A percentile compares a stretch with the other conserved stretches of the same genome.
Evolutionary conservation across 495 filamentous ascomycete genomes (phyloP).

Genomic region (Friedmanniomyces endolithicus): DNA sequence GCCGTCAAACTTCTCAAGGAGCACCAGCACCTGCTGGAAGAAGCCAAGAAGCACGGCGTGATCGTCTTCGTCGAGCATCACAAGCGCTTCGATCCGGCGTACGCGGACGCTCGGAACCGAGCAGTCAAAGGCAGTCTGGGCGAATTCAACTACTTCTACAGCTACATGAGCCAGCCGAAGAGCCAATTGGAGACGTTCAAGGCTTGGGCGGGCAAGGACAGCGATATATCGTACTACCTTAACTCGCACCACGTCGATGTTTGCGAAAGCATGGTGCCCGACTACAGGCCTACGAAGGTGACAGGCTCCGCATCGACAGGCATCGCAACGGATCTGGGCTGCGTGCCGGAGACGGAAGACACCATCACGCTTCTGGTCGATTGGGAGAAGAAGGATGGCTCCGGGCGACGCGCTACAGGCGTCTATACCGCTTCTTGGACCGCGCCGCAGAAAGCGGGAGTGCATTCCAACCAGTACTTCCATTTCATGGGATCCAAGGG

Average conservation of each 20-base stretch:
- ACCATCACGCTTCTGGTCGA: slow-evolving; percentile 83
- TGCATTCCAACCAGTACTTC: slow-evolving; percentile 93
- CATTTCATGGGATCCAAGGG: slow-evolving; percentile 76
- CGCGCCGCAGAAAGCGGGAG: slow-evolving; percentile 78
- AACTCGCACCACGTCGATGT: slow-evolving; percentile 92
- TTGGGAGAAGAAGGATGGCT: slow-evolving; percentile 63
- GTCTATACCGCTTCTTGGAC: slow-evolving; percentile 95
- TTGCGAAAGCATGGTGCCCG: slow-evolving; percentile 76
- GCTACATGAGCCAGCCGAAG: slow-evolving; percentile 93
- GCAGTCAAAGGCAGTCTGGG: slow-evolving; percentile 52
- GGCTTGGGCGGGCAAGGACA: slow-evolving; percentile 84
- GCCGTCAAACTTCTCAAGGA: slow-evolving; percentile 71
- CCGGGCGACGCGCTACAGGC: slow-evolving; percentile 61
- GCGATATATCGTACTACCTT: slow-evolving; percentile 87
- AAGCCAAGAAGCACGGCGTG: slow-evolving; percentile 60
- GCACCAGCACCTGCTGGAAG: slow-evolving; percentile 62
- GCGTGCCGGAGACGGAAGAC: slow-evolving; percentile 70
- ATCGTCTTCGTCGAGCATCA: slow-evolving; percentile 95
- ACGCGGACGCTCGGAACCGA: slow-evolving; percentile 70
- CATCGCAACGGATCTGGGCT: slow-evolving; percentile 59
- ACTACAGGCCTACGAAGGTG: slow-evolving; percentile 65
- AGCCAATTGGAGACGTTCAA: slow-evolving; percentile 89
- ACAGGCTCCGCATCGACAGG: slow-evolving; percentile 65
- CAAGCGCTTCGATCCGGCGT: slow-evolving; percentile 88
- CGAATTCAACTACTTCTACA: slow-evolving; percentile 97